Percentiles rank a stretch among this genome's conserved stretches.
Evolutionary conservation across 371 early-diverging fungal species (phyloP).

Genomic region (Lichtheimia ramosa): DNA sequence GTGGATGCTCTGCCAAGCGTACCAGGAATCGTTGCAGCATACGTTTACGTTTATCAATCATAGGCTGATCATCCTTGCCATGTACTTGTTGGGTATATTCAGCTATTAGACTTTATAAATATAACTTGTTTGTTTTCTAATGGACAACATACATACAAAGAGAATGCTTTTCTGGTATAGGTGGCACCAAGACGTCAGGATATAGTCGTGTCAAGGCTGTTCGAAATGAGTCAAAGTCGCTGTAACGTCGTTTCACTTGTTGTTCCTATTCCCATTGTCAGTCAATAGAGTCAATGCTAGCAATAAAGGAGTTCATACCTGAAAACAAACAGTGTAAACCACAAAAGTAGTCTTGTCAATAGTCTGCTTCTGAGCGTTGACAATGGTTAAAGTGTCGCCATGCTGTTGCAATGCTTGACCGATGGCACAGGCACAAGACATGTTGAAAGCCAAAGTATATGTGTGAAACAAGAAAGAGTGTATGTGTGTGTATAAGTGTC

Average conservation of each 20-base stretch:
- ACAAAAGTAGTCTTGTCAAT: conserved; percentile 11
- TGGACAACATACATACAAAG: conserved; percentile 51
- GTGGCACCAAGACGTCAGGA: conserved; percentile 86
- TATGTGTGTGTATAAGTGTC: neutral
- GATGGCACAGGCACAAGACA: conserved; percentile 2
- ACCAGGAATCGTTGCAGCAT: conserved; percentile 89
- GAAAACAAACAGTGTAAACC: conserved; percentile 23
- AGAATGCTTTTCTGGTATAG: conserved; percentile 95
- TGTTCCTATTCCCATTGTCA: conserved; percentile 35
- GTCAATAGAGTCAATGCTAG: no score
- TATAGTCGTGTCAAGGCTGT: conserved; percentile 71
- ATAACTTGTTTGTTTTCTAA: conserved; percentile 11
- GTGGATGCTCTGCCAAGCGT: conserved; percentile 81
- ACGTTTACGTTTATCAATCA: conserved; percentile 86
- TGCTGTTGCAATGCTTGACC: conserved; percentile 6
- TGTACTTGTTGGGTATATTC: conserved; percentile 59
- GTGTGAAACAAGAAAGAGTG: neutral
- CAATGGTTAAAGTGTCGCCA: conserved; percentile 2
- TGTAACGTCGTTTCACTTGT: conserved; percentile 81
- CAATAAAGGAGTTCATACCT: conserved; percentile 3
- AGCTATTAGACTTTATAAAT: conserved; percentile 73
- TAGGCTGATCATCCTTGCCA: conserved; percentile 80
- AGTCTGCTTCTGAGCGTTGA: conserved; percentile 5
- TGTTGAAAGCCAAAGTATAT: neutral
- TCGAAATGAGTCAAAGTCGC: conserved; percentile 92